Base-by-base conservation (phyloP, 441 rosid species). In the Populus hybrid region DNA sequence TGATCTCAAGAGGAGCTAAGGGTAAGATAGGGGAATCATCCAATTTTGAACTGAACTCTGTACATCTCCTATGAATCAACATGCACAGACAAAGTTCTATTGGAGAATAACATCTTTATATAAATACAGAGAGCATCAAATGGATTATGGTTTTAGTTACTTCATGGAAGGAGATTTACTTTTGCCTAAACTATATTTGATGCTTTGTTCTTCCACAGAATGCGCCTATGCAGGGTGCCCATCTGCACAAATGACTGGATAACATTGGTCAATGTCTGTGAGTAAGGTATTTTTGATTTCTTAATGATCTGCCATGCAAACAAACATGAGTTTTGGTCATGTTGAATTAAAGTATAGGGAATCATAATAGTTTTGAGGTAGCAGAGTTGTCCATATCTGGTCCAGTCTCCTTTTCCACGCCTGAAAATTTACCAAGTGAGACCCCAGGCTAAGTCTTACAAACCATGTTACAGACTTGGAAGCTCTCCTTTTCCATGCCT, bases 1-100 rank as follows among this genome's bases (percentile, higher is more conserved):
- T 74, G 91, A 91, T 81, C 88, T 94, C 1, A 88, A 80, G 85
- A 72, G 70, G 75, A 76, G 82, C 74, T 38, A 32, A 73, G 53
- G 67, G 66, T 16, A 24, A 36, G 32, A 3, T 30, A 30, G 32
- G 69, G 66, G 8, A 23, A n/a, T 38, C 64, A 42, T 74, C 7
- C n/a, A n/a, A 72, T 71, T 72, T 76, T 74, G 28, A 57, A 59
- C 42, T 8, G 70, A 80, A 77, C 78, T 46, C 69, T 71, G 82
- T 71, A 75, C 32, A 18, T 67, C 64, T 19, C 30, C 42, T 34
- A 35, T 69, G 8, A 61, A 67, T 57, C 71, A 65, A 26, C 42
- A 69, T 68, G 74, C 65, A 78, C 50, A 78, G 63, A 53, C 67
- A 71, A 35, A 67, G 21, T 75, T 26, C 7, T 26, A 72, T 67